Percentiles rank a stretch among this genome's conserved stretches.
phyloP scores from a whole-genome alignment of 2,329 filamentous ascomycete species.

The Raffaelea albimanens region DNA sequence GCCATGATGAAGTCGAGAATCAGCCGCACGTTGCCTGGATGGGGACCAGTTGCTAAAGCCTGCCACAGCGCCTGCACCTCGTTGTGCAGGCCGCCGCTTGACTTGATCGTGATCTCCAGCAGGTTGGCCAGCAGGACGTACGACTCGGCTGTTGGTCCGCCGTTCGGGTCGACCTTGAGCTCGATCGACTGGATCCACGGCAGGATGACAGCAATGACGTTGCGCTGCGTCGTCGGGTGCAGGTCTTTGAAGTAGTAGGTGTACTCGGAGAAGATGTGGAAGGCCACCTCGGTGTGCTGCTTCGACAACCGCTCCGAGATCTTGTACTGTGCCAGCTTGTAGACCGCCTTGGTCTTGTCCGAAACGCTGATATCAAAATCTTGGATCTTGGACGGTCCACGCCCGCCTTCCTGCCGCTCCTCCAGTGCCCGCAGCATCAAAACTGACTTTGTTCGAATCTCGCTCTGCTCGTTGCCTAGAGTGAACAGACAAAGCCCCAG shows the following conservation, averaged over 20 bases:
- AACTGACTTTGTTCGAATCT: slow-evolving; percentile 81
- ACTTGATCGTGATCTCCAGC: slow-evolving; percentile 92
- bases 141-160: slow-evolving; percentile 80
- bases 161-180: slow-evolving; percentile 82
- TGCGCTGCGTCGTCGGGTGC: slow-evolving; percentile 73
- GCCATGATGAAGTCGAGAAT: slow-evolving; percentile 95
- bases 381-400: slow-evolving; percentile 86
- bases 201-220: slow-evolving; percentile 86
- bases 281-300: slow-evolving; percentile 81
- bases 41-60: slow-evolving; percentile 83
- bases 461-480: slow-evolving; percentile 81
- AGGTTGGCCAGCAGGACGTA: slow-evolving; percentile 93
- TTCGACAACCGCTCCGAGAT: slow-evolving; percentile 85
- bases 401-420: slow-evolving; percentile 56
- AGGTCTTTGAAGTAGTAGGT: slow-evolving; percentile 87
- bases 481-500: slow-evolving; percentile 84
- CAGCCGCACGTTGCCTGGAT: slow-evolving; percentile 87
- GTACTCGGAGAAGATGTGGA: slow-evolving; percentile 93
- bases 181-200: slow-evolving; percentile 96
- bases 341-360: slow-evolving; percentile 96
- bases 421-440: slow-evolving; percentile 73
- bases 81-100: slow-evolving; percentile 79
- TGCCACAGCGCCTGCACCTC: slow-evolving; percentile 98
- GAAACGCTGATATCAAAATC: slow-evolving; percentile 98
- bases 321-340: slow-evolving; percentile 95